Evolutionary conservation across 2,329 filamentous ascomycete species (phyloP).

Genomic region (Ceratocystis eucalypticola): DNA sequence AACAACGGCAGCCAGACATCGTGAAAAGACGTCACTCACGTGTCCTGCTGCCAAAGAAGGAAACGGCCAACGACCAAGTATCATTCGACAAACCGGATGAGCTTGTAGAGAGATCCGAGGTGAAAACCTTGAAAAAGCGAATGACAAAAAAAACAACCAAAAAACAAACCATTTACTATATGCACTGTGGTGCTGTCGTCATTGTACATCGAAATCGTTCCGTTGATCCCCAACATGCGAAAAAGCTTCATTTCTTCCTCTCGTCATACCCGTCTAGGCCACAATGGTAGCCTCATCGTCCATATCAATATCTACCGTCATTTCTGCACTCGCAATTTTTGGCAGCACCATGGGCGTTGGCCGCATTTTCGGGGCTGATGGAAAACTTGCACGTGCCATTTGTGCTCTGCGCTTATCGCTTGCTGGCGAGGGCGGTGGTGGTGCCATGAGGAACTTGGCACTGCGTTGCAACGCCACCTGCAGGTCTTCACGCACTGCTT

Average conservation of each 20-base stretch:
- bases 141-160: constrained; percentile 3
- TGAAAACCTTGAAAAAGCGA: constrained; percentile 4
- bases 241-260: background rate
- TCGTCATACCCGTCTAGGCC: background rate
- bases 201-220: constrained; percentile 2
- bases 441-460: constrained; percentile 10
- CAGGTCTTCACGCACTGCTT: constrained; percentile 17
- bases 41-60: background rate
- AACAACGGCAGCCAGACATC: background rate
- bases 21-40: constrained; percentile 3
- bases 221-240: background rate
- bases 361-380: background rate
- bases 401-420: background rate
- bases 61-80: background rate
- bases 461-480: constrained; percentile 11
- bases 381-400: background rate
- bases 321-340: background rate
- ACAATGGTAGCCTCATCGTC: constrained; percentile 10
- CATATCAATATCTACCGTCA: background rate
- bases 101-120: background rate
- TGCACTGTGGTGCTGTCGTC: background rate
- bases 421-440: background rate
- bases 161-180: background rate
- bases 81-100: constrained; percentile 2
- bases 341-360: background rate